phyloP scores from a whole-genome alignment of 169 alveolate species.

The Babesia divergens region DNA sequence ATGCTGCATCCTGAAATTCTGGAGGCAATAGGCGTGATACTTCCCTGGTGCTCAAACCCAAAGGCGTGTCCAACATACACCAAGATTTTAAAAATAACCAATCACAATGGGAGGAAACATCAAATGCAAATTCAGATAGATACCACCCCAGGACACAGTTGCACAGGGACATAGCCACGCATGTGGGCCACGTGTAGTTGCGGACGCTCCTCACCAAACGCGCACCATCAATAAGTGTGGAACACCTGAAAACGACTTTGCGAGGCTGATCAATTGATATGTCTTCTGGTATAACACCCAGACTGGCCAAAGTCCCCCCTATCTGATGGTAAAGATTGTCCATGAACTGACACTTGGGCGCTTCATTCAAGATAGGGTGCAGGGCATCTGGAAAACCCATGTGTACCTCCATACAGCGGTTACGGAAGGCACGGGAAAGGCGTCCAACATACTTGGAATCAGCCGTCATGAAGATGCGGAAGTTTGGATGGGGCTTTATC shows the following conservation, averaged over 20 bases:
- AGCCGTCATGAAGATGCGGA: conserved; percentile 85
- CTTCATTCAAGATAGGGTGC: background rate
- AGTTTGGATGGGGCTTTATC: conserved; percentile 83
- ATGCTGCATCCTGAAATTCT: background rate
- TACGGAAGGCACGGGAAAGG: conserved; percentile 85
- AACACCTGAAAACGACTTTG: conserved; percentile 4
- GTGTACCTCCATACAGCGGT: conserved; percentile 86
- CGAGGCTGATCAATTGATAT: background rate
- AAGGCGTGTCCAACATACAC: conserved; percentile 8
- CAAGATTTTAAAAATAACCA: conserved; percentile 37
- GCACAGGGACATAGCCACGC: conserved; percentile 21
- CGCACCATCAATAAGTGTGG: conserved; percentile 27
- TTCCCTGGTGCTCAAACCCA: background rate
- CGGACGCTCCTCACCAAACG: conserved; percentile 22
- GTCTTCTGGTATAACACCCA: background rate
- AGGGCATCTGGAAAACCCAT: conserved; percentile 32
- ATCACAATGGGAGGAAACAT: background rate
- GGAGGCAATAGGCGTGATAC: background rate
- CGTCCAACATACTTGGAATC: conserved; percentile 64
- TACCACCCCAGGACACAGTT: conserved; percentile 14
- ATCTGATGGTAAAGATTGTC: background rate
- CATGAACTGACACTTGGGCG: background rate
- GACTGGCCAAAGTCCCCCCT: background rate
- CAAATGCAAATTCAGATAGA: background rate
- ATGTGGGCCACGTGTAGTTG: background rate